These are phyloP conservation scores for Diaporthe destruens DNA, from an alignment of 2,329 filamentous ascomycete species.

Conservation along the genomic window DNA sequence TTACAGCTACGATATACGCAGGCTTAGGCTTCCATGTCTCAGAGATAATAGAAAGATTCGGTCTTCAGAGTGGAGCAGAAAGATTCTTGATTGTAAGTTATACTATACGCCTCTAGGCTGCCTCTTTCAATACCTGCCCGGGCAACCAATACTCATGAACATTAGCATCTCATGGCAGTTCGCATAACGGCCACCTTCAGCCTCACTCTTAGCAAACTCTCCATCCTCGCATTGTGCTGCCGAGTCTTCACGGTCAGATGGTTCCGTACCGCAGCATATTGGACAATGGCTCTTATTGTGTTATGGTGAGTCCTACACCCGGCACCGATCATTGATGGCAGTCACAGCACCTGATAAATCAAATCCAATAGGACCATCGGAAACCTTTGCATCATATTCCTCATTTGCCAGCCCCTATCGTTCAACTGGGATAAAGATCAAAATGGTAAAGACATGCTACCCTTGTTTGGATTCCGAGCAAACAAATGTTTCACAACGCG, in stretches of 20 bases:
- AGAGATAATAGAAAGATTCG: slow-evolving; percentile 27
- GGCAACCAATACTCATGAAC: neutral
- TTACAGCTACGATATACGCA: slow-evolving; percentile 15
- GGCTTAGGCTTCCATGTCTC: slow-evolving; percentile 30
- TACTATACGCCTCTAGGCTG: no score
- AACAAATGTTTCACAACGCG: neutral
- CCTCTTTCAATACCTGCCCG: no score
- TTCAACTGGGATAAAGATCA: slow-evolving; percentile 32
- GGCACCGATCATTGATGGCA: neutral
- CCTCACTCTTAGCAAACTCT: slow-evolving; percentile 31
- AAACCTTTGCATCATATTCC: slow-evolving; percentile 3
- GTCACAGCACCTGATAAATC: neutral
- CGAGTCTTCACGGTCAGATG: slow-evolving; percentile 24
- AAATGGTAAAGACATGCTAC: neutral
- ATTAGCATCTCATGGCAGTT: slow-evolving; percentile 20
- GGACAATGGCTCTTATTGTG: slow-evolving; percentile 10
- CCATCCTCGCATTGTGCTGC: slow-evolving; percentile 26
- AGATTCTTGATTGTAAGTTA: slow-evolving; percentile 8
- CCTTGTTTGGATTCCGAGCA: neutral
- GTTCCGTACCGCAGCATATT: slow-evolving; percentile 18
- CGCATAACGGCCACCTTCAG: slow-evolving; percentile 25
- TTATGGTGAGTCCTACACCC: slow-evolving; percentile 7
- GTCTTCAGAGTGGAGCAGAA: neutral
- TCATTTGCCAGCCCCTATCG: slow-evolving; percentile 29
- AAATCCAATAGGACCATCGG: slow-evolving; percentile 14